Evolutionary conservation across 331 rosid genomes (phyloP), one percentile per base, ranked within the genome.

Genomic region (Malus hybrid): DNA sequence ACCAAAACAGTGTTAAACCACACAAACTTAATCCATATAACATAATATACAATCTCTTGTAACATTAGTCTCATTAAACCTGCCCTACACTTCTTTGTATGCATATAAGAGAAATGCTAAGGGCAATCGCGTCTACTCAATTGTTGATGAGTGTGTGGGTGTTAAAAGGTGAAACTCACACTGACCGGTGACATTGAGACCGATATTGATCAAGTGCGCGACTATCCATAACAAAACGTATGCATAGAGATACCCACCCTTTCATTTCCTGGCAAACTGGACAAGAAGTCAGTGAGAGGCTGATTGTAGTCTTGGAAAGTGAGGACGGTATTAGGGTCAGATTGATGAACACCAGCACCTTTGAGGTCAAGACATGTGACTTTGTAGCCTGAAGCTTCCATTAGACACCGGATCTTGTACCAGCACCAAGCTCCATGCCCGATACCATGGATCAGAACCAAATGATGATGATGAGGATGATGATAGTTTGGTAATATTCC

Each of bases 391-490:
- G 86, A 59, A 29, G 69, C 67, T 78, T 86, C 82, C 57, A 83
- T 33, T 0, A 83, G 74, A 54, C 76, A 66, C 29, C 80, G 34
- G 33, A 83, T 39, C 70, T 72, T 86, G 81, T 80, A 86, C 82
- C 87, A 86, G 62, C 87, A 78, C 87, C 89, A 83, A 1, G 75
- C 81, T 73, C 87, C 89, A 48, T 81, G 86, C n/a, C 89, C 42
- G 16, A 65, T 36, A 24, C 89, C 85, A 39, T 80, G 85, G 34
- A 86, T 74, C 24, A 86, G 78, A 55, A 80, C 89, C 56, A 74
- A 83, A 31, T 80, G 83, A 31, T 32, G 59, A 11, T 20, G 73
- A 28, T 70, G 74, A 10, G 1, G 13, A 56, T 55, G 11, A 39
- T 65, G 65, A 5, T 28, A 28, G 1, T 33, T 55, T 71, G 31